These are phyloP conservation scores for Morella rubra DNA, from an alignment of 306 rosid genomes.

Conservation along the genomic window DNA sequence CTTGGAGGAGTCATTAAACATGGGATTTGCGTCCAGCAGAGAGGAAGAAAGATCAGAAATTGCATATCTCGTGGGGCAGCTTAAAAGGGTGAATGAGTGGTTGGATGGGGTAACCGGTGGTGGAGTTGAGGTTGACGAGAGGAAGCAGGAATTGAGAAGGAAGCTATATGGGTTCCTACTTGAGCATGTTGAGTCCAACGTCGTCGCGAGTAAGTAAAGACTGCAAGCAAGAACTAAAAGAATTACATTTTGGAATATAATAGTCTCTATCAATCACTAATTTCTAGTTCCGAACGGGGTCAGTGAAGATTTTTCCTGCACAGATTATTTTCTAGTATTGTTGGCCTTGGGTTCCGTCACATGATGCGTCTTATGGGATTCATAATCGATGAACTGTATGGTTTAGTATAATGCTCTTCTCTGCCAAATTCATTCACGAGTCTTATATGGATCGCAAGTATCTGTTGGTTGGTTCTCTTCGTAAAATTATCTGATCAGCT, in stretches of 20 bases:
- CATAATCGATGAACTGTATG: not conserved
- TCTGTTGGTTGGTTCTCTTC: not conserved
- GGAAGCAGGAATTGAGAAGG: conserved; percentile 51
- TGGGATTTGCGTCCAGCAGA: conserved; percentile 42
- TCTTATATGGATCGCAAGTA: not conserved
- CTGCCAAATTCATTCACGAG: not conserved
- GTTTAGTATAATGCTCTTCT: not conserved
- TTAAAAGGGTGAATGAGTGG: conserved; percentile 64
- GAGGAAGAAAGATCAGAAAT: conserved; percentile 35
- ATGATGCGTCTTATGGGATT: not conserved
- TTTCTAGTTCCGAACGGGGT: conserved; percentile 11
- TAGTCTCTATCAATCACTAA: conserved; percentile 16
- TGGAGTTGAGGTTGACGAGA: conserved; percentile 37
- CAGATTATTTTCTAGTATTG: not conserved
- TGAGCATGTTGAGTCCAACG: conserved; percentile 46
- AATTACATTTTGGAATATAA: conserved; percentile 22
- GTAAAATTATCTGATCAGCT: not conserved
- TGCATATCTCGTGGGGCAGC: conserved; percentile 58
- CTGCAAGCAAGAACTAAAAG: conserved; percentile 26
- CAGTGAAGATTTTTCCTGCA: not conserved
- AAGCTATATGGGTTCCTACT: conserved; percentile 50
- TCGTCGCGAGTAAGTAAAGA: conserved; percentile 28
- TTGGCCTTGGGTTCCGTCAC: not conserved
- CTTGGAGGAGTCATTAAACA: conserved; percentile 49
- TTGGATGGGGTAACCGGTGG: conserved; percentile 43